Base-by-base conservation (phyloP, 2,329 filamentous ascomycete genomes). In the Periglandula ipomoeae region DNA sequence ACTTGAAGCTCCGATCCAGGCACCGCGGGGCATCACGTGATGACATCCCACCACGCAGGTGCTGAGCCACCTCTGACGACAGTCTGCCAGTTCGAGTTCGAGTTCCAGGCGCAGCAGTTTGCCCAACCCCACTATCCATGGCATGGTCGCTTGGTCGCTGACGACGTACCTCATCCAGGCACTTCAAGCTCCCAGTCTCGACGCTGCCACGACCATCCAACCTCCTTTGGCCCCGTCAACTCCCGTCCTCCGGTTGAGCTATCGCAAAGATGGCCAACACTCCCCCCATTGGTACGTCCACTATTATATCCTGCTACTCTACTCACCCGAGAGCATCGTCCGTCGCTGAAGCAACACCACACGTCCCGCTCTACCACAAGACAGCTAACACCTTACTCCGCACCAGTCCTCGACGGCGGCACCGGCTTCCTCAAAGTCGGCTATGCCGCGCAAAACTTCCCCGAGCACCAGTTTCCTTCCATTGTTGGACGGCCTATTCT, bases 391-490 rank as follows among this genome's bases (percentile, higher is more conserved):
- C 30, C 5, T 24, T 40, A 30, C 20, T 43, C 26, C 37, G 19
- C 46, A 46, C 47, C 57, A 97, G 93, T 98, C 67, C 91, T 98
- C 79, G 93, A 98, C 78, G 93, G 93, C 79, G 93, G 93, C 72
- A 98, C 93, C 67, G 93, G 93, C 72, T 98, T 98, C 79, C 85
- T 98, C 71, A 98, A 98, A 75, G 93, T 95, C 73, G 93, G 93
- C 70, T 98, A 97, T 76, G 93, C 93, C 65, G 93, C 86, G 64
- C 90, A 97, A 79, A 98, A 98, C 78, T 98, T 98, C 73, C 93
- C 93, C 68, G 93, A 97, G 73, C 89, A 94, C 71, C 91, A 97
- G 73, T 97, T 90, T 71, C 93, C 93, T 50, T 96, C 91, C 58
- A 97, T 98, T 70, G 89, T 98, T 68, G 93, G 93, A 66, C 88